Conservation (phyloP, 2,329 filamentous ascomycete genomes). For the Passalora sequoiae region DNA sequence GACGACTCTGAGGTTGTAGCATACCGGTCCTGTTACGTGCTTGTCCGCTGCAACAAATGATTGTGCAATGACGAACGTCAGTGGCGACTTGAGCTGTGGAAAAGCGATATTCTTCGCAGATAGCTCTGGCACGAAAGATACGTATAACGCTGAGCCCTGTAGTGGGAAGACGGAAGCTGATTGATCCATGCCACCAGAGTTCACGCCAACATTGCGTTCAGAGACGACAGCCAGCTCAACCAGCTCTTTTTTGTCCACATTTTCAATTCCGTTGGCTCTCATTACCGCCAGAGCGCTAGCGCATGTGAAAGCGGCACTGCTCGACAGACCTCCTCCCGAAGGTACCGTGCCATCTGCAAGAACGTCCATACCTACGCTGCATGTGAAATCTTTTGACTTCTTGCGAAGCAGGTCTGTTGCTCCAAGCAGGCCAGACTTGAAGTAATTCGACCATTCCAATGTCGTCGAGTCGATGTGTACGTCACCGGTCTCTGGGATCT, state of each 20-base stretch:
- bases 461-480: slow-evolving; percentile 69
- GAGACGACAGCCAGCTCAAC: slow-evolving; percentile 92
- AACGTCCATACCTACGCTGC: slow-evolving; percentile 74
- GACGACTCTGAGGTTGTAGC: slow-evolving; percentile 95
- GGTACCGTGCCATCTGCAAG: slow-evolving; percentile 89
- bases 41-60: slow-evolving; percentile 94
- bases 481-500: slow-evolving; percentile 56
- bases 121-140: slow-evolving; percentile 78
- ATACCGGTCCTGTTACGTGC: slow-evolving; percentile 83
- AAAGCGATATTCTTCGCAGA: slow-evolving; percentile 73
- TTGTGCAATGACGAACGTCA: slow-evolving; percentile 90
- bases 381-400: slow-evolving; percentile 56
- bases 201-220: slow-evolving; percentile 89
- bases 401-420: slow-evolving; percentile 71
- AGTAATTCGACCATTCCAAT: slow-evolving; percentile 98
- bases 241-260: slow-evolving; percentile 84
- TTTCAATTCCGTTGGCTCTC: slow-evolving; percentile 71
- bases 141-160: slow-evolving; percentile 79
- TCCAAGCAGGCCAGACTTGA: slow-evolving; percentile 83
- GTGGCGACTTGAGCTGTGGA: slow-evolving; percentile 71
- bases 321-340: slow-evolving; percentile 84
- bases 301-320: slow-evolving; percentile 89
- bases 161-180: slow-evolving; percentile 90
- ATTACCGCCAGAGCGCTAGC: slow-evolving; percentile 84
- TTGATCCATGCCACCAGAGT: slow-evolving; percentile 98